Percentiles rank a stretch among this genome's conserved stretches.
Conservation (phyloP, 2,329 filamentous ascomycete species). For the Paecilomyces dactylethromorphus region DNA sequence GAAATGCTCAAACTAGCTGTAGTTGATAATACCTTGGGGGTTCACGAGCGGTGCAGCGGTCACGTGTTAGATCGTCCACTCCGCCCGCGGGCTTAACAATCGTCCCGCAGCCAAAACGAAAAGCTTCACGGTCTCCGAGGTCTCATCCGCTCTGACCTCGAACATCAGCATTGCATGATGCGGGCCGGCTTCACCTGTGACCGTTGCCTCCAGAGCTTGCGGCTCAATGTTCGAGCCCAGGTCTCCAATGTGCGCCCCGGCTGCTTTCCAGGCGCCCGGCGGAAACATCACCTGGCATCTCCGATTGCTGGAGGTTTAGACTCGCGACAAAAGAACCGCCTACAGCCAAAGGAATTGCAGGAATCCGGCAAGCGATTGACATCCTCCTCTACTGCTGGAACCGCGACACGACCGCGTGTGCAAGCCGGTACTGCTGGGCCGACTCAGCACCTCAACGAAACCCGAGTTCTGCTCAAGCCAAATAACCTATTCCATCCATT, state of each 20-base stretch:
- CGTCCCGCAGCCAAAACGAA: neutral
- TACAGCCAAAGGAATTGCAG: conserved; percentile 11
- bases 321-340: conserved; percentile 17
- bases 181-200: conserved; percentile 34
- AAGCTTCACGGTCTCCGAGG: neutral
- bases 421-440: conserved; percentile 22
- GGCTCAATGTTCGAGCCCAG: conserved; percentile 19
- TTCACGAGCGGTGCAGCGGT: neutral
- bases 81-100: neutral
- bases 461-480: conserved; percentile 49
- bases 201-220: conserved; percentile 31
- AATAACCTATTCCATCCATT: conserved; percentile 93
- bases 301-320: conserved; percentile 21
- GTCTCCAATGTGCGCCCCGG: conserved; percentile 15
- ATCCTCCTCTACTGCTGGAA: conserved; percentile 3
- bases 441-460: conserved; percentile 14
- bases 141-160: neutral
- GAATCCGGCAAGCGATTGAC: conserved; percentile 12
- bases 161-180: conserved; percentile 20
- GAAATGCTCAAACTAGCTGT: neutral
- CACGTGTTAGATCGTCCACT: neutral
- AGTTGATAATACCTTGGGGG: neutral
- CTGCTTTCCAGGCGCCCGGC: conserved; percentile 16
- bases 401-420: conserved; percentile 11
- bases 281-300: conserved; percentile 12